These are phyloP conservation scores for Melampsora larici-populina DNA, from an alignment of 1,284 basidiomycete species.

Conservation along the genomic window DNA sequence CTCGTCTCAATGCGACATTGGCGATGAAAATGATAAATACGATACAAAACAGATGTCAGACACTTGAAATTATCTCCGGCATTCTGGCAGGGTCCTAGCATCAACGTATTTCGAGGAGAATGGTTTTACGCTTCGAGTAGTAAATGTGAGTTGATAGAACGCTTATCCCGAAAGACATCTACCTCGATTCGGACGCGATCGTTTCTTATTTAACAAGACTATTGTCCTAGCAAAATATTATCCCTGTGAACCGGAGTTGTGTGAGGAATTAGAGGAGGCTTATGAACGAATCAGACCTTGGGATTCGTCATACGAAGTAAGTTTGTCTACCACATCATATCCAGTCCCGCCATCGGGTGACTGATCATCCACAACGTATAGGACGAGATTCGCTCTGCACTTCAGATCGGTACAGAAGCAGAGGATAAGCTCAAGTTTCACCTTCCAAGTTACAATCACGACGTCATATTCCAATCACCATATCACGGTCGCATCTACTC, in stretches of 20 bases:
- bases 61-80: conserved; percentile 32
- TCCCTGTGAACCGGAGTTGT: conserved; percentile 51
- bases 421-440: conserved; percentile 46
- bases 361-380: neutral
- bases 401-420: conserved; percentile 42
- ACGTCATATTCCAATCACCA: conserved; percentile 51
- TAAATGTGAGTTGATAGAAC: conserved; percentile 45
- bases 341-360: neutral
- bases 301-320: conserved; percentile 47
- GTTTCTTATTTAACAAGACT: too few species aligned
- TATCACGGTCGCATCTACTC: conserved; percentile 49
- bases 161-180: neutral
- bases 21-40: too few species aligned
- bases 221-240: conserved; percentile 47
- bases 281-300: conserved; percentile 53
- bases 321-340: neutral
- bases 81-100: conserved; percentile 41
- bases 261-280: conserved; percentile 52
- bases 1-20: conserved; percentile 47
- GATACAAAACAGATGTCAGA: conserved; percentile 12
- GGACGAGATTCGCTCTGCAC: conserved; percentile 41
- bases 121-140: conserved; percentile 44
- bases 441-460: conserved; percentile 43
- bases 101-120: conserved; percentile 32
- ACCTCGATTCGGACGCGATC: neutral